Conservation (phyloP, 2,329 filamentous ascomycete species). For the Trichothecium roseum region DNA sequence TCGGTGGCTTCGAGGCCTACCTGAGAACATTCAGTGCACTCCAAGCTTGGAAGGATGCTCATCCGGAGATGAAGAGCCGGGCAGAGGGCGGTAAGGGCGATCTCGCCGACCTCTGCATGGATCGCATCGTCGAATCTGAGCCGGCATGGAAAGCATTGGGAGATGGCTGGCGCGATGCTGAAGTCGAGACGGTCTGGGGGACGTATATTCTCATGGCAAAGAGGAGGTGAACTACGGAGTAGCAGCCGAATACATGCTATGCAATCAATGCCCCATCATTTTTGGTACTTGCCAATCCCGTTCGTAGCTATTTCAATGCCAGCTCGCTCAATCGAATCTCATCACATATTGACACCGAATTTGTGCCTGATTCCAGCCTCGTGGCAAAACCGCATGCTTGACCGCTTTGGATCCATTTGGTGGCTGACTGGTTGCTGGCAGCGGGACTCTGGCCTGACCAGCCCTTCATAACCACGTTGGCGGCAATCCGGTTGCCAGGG, state of each 20-base stretch:
- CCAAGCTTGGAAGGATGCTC: constrained; percentile 45
- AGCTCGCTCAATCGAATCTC: too few relatives aligned
- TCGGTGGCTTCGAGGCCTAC: constrained; percentile 52
- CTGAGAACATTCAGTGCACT: constrained; percentile 50
- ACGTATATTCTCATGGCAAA: constrained; percentile 48
- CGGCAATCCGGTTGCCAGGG: neutral
- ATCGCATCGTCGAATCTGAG: constrained; percentile 43
- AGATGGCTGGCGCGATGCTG: constrained; percentile 38
- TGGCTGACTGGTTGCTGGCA: too few relatives aligned
- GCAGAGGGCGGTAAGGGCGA: constrained; percentile 48
- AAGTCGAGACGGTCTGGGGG: constrained; percentile 51
- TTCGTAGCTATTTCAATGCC: too few relatives aligned
- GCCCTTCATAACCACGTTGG: too few relatives aligned
- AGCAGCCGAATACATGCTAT: neutral
- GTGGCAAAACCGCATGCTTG: too few relatives aligned
- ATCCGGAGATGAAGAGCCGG: constrained; percentile 37
- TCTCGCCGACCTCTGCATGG: constrained; percentile 52
- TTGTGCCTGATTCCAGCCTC: too few relatives aligned
- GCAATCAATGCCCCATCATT: too few relatives aligned
- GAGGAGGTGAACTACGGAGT: constrained; percentile 16
- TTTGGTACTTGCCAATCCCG: too few relatives aligned
- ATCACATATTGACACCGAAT: too few relatives aligned
- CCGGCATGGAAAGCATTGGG: constrained; percentile 38
- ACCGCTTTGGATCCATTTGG: too few relatives aligned
- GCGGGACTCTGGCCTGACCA: too few relatives aligned